A percentile compares a stretch with the other conserved stretches of the same genome.
Conservation (phyloP, 495 filamentous ascomycete genomes). For the Rusavskia elegans region DNA sequence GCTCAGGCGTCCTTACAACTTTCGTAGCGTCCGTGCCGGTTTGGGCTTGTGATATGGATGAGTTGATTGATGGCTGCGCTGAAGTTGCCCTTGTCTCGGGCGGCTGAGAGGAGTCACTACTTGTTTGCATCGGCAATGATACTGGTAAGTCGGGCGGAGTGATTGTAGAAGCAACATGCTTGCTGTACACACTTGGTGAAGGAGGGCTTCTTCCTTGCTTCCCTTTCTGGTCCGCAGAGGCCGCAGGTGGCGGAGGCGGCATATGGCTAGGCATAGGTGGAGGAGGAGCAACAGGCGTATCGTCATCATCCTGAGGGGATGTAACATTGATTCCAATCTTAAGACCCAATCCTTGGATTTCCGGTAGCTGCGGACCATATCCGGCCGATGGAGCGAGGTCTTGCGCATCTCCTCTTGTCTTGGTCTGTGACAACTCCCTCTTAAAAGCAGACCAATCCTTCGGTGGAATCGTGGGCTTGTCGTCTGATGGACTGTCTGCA, state of each 20-base stretch:
- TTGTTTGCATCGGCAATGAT: conserved; percentile 41
- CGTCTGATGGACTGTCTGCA: conserved; percentile 23
- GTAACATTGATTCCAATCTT: conserved; percentile 23
- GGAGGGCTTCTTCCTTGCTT: conserved; percentile 11
- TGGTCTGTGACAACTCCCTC: not conserved
- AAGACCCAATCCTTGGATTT: conserved; percentile 18
- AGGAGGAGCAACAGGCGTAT: conserved; percentile 17
- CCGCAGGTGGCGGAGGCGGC: conserved; percentile 19
- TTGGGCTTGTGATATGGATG: conserved; percentile 22
- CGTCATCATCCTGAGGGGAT: conserved; percentile 14
- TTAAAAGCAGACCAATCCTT: conserved; percentile 10
- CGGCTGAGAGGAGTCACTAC: conserved; percentile 15
- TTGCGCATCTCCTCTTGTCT: not conserved
- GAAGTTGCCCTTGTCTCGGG: conserved; percentile 17
- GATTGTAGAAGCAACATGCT: conserved; percentile 21
- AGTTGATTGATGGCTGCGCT: conserved; percentile 17
- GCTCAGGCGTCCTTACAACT: conserved; percentile 27
- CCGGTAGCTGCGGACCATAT: conserved; percentile 15
- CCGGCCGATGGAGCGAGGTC: not conserved
- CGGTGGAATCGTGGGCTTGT: conserved; percentile 11
- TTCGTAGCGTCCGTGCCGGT: conserved; percentile 20
- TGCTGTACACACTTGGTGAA: conserved; percentile 22
- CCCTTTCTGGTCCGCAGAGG: conserved; percentile 3
- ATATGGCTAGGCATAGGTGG: conserved; percentile 23
- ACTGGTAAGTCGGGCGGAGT: conserved; percentile 11